These are phyloP conservation scores for Rhododendron ferrugineum DNA, from an alignment of 148 eudicot genomes.

Conservation along the genomic window DNA sequence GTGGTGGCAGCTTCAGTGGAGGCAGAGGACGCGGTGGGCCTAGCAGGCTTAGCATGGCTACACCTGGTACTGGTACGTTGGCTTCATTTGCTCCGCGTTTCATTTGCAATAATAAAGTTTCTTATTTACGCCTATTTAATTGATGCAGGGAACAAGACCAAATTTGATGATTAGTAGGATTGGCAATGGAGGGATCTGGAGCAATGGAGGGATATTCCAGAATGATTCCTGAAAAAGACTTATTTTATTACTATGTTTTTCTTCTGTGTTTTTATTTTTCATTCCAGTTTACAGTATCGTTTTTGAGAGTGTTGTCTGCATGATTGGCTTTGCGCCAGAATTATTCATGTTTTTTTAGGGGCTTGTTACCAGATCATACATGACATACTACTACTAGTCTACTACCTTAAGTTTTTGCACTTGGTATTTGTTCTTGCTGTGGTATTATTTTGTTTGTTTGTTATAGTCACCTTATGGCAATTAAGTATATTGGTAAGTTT, in stretches of 20 bases:
- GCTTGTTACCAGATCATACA: not conserved
- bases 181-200: not conserved
- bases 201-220: not conserved
- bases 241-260: not conserved
- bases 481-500: too few relatives aligned
- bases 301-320: not conserved
- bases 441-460: not conserved
- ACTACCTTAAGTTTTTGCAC: too few relatives aligned
- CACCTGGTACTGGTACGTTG: slow-evolving; percentile 25
- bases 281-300: not conserved
- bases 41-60: slow-evolving; percentile 23
- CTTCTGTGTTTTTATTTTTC: not conserved
- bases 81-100: not conserved
- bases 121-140: not conserved
- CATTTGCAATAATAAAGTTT: not conserved
- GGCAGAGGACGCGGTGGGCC: slow-evolving; percentile 26
- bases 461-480: not conserved
- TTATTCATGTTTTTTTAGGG: not conserved
- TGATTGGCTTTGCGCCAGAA: not conserved
- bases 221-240: not conserved
- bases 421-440: too few relatives aligned
- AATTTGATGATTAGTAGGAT: slow-evolving; percentile 17
- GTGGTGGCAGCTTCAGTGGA: slow-evolving; percentile 21
- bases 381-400: not conserved
- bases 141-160: slow-evolving; percentile 27